A percentile compares a stretch with the other conserved stretches of the same genome.
These are phyloP conservation scores for Wickerhamiella azyma DNA, from an alignment of 805 yeast genomes.

Conservation along the genomic window DNA sequence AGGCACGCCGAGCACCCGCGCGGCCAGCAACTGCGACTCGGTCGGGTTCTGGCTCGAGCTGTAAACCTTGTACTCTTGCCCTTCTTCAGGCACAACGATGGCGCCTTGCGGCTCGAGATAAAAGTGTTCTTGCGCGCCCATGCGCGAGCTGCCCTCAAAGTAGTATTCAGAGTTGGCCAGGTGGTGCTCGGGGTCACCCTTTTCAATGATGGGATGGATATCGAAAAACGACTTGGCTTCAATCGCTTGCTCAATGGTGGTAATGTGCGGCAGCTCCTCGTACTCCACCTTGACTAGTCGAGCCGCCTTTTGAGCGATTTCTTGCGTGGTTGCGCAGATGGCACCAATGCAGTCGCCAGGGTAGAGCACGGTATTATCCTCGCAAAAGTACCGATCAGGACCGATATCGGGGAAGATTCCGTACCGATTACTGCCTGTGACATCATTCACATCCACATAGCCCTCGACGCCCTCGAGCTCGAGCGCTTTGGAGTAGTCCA, in stretches of 20 bases:
- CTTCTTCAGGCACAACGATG: constrained; percentile 32
- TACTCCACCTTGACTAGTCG: constrained; percentile 31
- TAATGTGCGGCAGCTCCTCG: constrained; percentile 29
- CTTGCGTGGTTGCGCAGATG: constrained; percentile 29
- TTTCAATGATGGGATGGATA: constrained; percentile 24
- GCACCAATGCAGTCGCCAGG: constrained; percentile 35
- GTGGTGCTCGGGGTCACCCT: constrained; percentile 31
- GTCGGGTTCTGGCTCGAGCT: constrained; percentile 34
- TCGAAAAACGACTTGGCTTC: constrained; percentile 30
- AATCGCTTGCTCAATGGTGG: constrained; percentile 34
- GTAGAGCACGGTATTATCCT: constrained; percentile 30
- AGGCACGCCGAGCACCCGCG: constrained; percentile 33
- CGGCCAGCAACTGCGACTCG: constrained; percentile 33
- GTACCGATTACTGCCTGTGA: constrained; percentile 30
- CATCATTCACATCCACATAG: constrained; percentile 30
- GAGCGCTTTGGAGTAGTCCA: constrained; percentile 29
- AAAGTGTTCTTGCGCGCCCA: constrained; percentile 39
- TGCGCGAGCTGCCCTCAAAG: constrained; percentile 29
- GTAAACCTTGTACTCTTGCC: constrained; percentile 33
- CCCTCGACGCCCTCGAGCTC: constrained; percentile 33
- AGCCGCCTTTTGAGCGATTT: constrained; percentile 32
- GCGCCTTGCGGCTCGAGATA: constrained; percentile 36
- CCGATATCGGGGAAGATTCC: constrained; percentile 30
- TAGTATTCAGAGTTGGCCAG: constrained; percentile 25
- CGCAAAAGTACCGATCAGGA: constrained; percentile 30